Conservation (phyloP, 345 rosid genomes). For the Viola odorata region DNA sequence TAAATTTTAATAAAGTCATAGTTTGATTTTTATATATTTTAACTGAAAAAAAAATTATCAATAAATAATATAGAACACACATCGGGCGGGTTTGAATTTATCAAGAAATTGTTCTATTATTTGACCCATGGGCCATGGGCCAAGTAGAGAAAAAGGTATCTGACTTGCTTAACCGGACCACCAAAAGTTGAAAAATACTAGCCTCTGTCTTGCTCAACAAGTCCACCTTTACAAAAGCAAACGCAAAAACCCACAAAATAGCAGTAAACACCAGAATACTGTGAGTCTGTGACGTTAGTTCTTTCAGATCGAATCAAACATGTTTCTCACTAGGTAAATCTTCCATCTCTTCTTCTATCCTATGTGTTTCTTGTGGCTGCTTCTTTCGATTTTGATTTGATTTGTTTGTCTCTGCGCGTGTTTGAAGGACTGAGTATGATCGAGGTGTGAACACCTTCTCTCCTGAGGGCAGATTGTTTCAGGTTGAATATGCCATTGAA, state of each 20-base stretch:
- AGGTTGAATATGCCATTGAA: slow-evolving; percentile 97
- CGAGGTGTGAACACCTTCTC: slow-evolving; percentile 99
- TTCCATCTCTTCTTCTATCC: not conserved
- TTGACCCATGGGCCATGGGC: too few relatives aligned
- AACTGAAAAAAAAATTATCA: too few relatives aligned
- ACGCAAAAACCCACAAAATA: not conserved
- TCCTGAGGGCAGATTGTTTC: slow-evolving; percentile 93
- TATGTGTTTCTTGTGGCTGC: not conserved
- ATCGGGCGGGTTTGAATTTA: too few relatives aligned
- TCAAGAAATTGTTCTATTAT: too few relatives aligned
- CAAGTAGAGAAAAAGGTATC: too few relatives aligned
- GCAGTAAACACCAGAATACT: too few relatives aligned
- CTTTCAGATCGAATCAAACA: slow-evolving; percentile 20
- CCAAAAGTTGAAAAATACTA: too few relatives aligned
- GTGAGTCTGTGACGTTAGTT: not conserved
- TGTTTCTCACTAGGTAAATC: slow-evolving; percentile 69
- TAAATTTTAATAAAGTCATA: too few relatives aligned
- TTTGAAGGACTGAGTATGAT: slow-evolving; percentile 90
- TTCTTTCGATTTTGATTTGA: not conserved
- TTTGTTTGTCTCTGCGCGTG: not conserved
- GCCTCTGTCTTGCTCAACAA: too few relatives aligned
- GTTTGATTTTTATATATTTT: too few relatives aligned
- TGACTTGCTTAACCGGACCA: too few relatives aligned
- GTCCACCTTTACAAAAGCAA: not conserved
- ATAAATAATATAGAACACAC: too few relatives aligned